These are phyloP conservation scores for Cladosporium austrohemisphaericum DNA, from an alignment of 2,329 filamentous ascomycete species.

Conservation along the genomic window DNA sequence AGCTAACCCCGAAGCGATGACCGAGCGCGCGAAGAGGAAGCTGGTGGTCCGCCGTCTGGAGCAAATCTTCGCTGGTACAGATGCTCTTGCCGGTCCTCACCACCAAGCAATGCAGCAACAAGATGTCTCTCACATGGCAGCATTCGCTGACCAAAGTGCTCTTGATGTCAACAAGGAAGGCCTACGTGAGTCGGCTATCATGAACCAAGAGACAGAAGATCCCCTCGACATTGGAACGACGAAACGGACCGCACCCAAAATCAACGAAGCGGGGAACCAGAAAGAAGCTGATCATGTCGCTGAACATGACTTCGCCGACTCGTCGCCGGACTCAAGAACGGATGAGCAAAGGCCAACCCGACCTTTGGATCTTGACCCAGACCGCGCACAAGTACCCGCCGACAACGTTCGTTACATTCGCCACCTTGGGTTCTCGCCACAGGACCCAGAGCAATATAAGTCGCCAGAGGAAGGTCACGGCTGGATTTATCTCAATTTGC, in stretches of 20 bases:
- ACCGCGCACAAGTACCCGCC: conserved; percentile 68
- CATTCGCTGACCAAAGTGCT: conserved; percentile 41
- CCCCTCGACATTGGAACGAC: conserved; percentile 16
- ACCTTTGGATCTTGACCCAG: conserved; percentile 71
- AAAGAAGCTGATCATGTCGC: conserved; percentile 5
- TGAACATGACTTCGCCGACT: conserved; percentile 18
- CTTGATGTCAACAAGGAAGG: conserved; percentile 43
- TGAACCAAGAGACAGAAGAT: conserved; percentile 31
- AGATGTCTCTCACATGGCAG: conserved; percentile 55
- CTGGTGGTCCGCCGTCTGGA: conserved; percentile 72
- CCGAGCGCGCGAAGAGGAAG: conserved; percentile 71
- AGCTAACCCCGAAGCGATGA: conserved; percentile 52
- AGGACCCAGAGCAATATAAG: conserved; percentile 48
- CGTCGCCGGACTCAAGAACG: conserved; percentile 14
- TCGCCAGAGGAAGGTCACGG: conserved; percentile 64
- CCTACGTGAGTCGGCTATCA: conserved; percentile 45
- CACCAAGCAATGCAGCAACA: conserved; percentile 54
- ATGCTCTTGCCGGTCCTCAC: conserved; percentile 41
- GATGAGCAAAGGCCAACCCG: conserved; percentile 71
- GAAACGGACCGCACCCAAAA: conserved; percentile 1
- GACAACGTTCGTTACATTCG: conserved; percentile 80
- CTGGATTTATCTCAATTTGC: conserved; percentile 78
- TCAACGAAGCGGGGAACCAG: background rate
- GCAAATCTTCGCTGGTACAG: conserved; percentile 75
- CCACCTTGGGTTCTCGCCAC: conserved; percentile 65